Conservation (phyloP, 345 rosid genomes). For the Salix koriyanagi region DNA sequence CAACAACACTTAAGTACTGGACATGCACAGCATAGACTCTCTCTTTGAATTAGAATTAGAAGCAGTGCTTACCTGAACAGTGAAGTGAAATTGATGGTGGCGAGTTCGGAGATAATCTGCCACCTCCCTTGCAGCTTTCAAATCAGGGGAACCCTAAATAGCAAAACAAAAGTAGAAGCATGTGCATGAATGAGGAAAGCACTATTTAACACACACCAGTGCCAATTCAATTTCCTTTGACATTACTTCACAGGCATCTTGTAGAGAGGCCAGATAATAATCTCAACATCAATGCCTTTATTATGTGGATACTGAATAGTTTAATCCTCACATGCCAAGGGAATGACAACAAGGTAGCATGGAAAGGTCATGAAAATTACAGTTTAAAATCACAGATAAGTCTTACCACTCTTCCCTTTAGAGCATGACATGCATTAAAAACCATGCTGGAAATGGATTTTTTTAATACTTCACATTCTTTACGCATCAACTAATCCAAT, state of each 20-base stretch:
- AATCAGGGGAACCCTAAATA: conserved; percentile 72
- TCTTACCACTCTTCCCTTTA: neutral
- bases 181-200: neutral
- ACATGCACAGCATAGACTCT: neutral
- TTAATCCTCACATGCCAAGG: neutral
- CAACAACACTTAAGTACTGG: neutral
- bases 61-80: conserved; percentile 52
- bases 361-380: neutral
- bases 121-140: conserved; percentile 74
- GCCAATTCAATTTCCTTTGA: neutral
- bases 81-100: conserved; percentile 75
- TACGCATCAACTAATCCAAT: neutral
- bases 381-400: neutral
- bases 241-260: neutral
- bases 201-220: neutral
- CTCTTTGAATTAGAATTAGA: neutral
- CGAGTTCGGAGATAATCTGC: conserved; percentile 74
- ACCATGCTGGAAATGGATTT: neutral
- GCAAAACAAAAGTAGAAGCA: conserved; percentile 4
- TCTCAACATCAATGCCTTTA: neutral
- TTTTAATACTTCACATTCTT: neutral
- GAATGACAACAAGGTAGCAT: neutral
- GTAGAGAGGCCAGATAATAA: neutral
- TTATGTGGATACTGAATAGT: neutral
- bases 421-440: neutral